A percentile compares a stretch with the other conserved stretches of the same genome.
Evolutionary conservation across 768 basidiomycete genomes (phyloP).

Genomic region (Leucosporidium yakuticum): DNA sequence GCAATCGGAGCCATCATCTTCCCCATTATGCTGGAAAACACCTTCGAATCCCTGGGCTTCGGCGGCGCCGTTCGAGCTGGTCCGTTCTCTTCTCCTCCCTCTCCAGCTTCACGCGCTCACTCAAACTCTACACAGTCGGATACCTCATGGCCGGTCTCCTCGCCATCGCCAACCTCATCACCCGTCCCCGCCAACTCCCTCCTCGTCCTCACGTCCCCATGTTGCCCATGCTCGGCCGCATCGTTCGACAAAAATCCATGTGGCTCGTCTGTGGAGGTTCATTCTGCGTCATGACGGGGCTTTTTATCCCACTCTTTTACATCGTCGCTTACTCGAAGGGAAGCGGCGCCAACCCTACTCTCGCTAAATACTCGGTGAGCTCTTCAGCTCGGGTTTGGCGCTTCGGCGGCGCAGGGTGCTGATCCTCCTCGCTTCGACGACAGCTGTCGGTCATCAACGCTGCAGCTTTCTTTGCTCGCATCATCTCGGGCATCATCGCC

Average conservation of each 20-base stretch:
- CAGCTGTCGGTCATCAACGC: slow-evolving; percentile 30
- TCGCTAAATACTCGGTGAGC: not conserved
- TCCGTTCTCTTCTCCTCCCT: too few species aligned
- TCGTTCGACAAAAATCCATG: slow-evolving; percentile 41
- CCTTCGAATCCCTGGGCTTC: slow-evolving; percentile 34
- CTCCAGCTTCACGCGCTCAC: not conserved
- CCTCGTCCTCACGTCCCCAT: not conserved
- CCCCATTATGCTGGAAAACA: slow-evolving; percentile 44
- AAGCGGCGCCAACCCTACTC: not conserved
- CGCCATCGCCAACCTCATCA: slow-evolving; percentile 60
- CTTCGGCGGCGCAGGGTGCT: not conserved
- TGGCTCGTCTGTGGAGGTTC: slow-evolving; percentile 24
- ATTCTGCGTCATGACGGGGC: slow-evolving; percentile 13
- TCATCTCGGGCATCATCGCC: slow-evolving; percentile 19
- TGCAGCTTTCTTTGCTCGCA: slow-evolving; percentile 22
- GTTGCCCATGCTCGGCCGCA: slow-evolving; percentile 8
- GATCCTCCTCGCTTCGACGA: not conserved
- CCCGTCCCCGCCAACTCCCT: slow-evolving; percentile 43
- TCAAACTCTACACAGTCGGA: slow-evolving; percentile 11
- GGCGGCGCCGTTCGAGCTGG: slow-evolving; percentile 1
- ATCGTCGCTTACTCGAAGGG: slow-evolving; percentile 6
- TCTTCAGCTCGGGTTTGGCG: not conserved
- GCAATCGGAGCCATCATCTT: slow-evolving; percentile 1
- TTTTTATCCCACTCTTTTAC: slow-evolving; percentile 32
- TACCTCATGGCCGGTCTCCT: slow-evolving; percentile 53